Conservation (phyloP, 192 early-diverging fungal genomes). For the Backusella australiensis region DNA sequence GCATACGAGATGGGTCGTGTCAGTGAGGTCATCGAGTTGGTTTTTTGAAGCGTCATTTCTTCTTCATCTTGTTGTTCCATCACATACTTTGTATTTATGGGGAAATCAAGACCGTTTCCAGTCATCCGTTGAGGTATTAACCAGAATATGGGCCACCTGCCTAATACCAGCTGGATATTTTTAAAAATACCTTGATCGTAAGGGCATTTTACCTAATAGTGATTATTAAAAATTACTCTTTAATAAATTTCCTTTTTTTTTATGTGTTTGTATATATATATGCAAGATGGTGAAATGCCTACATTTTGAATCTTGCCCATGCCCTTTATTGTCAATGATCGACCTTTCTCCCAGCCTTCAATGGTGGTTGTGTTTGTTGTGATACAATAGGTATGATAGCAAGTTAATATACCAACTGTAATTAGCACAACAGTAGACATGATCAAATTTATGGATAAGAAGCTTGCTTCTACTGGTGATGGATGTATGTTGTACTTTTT, state of each 20-base stretch:
- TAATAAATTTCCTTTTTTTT: slow-evolving; percentile 1
- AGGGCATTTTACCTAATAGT: slow-evolving; percentile 60
- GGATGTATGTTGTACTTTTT: slow-evolving; percentile 14
- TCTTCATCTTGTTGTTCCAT: slow-evolving; percentile 5
- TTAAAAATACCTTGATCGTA: slow-evolving; percentile 77
- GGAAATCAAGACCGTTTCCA: slow-evolving; percentile 70
- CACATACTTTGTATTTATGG: slow-evolving; percentile 40
- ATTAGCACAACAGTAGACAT: slow-evolving; percentile 67
- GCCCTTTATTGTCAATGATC: slow-evolving; percentile 60
- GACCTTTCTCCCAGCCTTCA: slow-evolving; percentile 76
- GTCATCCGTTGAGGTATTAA: slow-evolving; percentile 61
- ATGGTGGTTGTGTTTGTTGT: slow-evolving; percentile 78
- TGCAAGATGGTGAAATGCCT: slow-evolving; percentile 4
- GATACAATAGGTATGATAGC: slow-evolving; percentile 75
- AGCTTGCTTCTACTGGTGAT: slow-evolving; percentile 48
- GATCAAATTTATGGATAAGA: slow-evolving; percentile 74
- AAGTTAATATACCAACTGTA: slow-evolving; percentile 63
- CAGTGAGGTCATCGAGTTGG: neutral
- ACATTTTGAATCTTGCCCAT: slow-evolving; percentile 57
- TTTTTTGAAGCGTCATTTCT: neutral
- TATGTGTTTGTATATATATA: neutral
- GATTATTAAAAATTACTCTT: neutral
- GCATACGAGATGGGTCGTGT: neutral
- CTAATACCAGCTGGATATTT: slow-evolving; percentile 79
- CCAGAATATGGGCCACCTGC: slow-evolving; percentile 66